phyloP scores from a whole-genome alignment of 2,329 filamentous ascomycete genomes.

The Phaeosphaeriaceae sp. region DNA sequence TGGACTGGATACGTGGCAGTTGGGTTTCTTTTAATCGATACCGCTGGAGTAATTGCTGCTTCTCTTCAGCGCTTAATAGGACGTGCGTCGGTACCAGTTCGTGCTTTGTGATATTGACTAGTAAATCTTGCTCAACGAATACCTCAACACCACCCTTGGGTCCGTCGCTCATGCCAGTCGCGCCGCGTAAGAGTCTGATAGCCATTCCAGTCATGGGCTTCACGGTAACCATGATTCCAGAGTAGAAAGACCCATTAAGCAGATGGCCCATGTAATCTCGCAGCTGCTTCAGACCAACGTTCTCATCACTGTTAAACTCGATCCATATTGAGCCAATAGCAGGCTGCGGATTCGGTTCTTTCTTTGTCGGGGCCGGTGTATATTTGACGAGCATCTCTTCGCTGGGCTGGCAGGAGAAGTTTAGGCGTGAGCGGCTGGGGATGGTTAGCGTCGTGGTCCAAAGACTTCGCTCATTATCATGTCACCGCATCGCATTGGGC shows the following conservation, averaged over 20 bases:
- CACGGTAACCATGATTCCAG: conserved; percentile 87
- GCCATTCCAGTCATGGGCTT: conserved; percentile 84
- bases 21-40: conserved; percentile 98
- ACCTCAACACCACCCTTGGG: conserved; percentile 91
- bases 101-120: conserved; percentile 98
- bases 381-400: conserved; percentile 84
- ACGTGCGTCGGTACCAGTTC: conserved; percentile 95
- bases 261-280: conserved; percentile 87
- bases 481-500: background rate
- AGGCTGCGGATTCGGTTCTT: conserved; percentile 71
- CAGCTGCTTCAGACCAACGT: conserved; percentile 90
- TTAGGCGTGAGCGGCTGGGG: conserved; percentile 78
- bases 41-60: conserved; percentile 79
- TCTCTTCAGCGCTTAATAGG: conserved; percentile 87
- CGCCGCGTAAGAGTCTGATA: conserved; percentile 41
- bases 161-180: conserved; percentile 34
- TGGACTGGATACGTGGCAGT: conserved; percentile 86
- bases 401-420: conserved; percentile 85
- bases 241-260: conserved; percentile 79
- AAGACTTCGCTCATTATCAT: background rate
- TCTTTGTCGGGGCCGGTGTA: conserved; percentile 72
- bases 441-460: too few relatives aligned
- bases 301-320: conserved; percentile 83
- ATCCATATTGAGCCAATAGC: conserved; percentile 90
- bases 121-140: conserved; percentile 92